phyloP scores from a whole-genome alignment of 495 filamentous ascomycete species.

The Penicillium paxilli region DNA sequence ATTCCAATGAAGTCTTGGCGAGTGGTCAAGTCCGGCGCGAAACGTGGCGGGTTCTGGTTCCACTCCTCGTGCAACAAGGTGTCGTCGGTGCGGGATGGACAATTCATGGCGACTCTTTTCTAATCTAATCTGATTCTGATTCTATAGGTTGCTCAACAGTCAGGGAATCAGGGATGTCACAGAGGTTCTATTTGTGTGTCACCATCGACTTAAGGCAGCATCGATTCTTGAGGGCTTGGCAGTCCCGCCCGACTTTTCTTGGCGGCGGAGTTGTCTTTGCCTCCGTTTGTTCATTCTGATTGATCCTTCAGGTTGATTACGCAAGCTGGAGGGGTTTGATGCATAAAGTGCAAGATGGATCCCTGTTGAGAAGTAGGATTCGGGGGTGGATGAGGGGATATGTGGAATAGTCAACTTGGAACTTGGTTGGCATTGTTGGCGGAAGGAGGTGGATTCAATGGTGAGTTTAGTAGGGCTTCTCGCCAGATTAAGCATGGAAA shows the following conservation, averaged over 20 bases:
- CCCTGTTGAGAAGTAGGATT: too few species aligned
- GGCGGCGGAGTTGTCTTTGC: conserved; percentile 1
- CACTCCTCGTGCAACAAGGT: conserved; percentile 43
- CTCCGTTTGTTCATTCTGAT: not conserved
- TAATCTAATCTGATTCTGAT: not conserved
- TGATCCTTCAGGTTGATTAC: not conserved
- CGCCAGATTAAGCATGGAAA: too few species aligned
- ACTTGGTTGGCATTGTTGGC: too few species aligned
- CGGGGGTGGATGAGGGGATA: too few species aligned
- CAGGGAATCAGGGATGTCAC: not conserved
- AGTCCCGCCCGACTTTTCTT: conserved; percentile 11
- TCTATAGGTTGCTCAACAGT: not conserved
- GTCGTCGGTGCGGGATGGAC: conserved; percentile 57
- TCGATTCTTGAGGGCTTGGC: conserved; percentile 12
- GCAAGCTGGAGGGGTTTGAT: not conserved
- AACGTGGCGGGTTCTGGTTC: conserved; percentile 53
- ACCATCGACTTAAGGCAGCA: conserved; percentile 1
- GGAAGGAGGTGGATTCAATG: too few species aligned
- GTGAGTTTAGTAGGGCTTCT: too few species aligned
- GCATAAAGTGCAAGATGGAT: not conserved
- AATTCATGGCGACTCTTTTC: conserved; percentile 52
- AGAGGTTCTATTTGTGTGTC: not conserved
- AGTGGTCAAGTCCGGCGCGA: conserved; percentile 56
- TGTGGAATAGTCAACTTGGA: too few species aligned
- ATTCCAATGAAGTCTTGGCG: conserved; percentile 58